A percentile compares a stretch with the other conserved stretches of the same genome.
Conservation (phyloP, 73 alveolate genomes). For the Durusdinium trenchii region DNA sequence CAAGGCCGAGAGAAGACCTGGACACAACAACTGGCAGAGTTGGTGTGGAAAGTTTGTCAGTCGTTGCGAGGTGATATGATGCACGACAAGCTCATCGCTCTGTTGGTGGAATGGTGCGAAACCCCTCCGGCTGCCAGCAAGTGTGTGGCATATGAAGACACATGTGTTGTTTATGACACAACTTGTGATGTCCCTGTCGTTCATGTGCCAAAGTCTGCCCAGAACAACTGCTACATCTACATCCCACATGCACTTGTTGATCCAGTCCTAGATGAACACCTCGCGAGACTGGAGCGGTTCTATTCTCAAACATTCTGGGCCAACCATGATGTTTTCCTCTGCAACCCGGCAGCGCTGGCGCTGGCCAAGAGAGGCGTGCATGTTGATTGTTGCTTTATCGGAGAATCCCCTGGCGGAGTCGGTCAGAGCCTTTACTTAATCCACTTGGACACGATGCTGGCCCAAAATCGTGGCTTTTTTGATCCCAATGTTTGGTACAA, state of each 20-base stretch:
- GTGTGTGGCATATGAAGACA: background rate
- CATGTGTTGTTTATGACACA: background rate
- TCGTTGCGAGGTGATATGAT: background rate
- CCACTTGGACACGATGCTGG: background rate
- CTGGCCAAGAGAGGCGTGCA: slow-evolving; percentile 30
- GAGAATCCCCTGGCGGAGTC: slow-evolving; percentile 53
- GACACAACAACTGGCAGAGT: background rate
- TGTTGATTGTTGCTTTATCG: slow-evolving; percentile 57
- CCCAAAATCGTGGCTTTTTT: background rate
- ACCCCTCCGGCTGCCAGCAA: background rate
- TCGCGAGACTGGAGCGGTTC: background rate
- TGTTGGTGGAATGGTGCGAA: slow-evolving; percentile 25
- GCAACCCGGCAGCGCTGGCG: slow-evolving; percentile 48
- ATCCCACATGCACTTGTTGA: slow-evolving; percentile 47
- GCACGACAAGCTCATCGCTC: background rate
- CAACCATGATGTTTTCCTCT: background rate
- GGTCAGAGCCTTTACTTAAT: slow-evolving; percentile 41
- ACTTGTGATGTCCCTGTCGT: background rate
- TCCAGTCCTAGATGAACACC: background rate
- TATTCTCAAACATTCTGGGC: slow-evolving; percentile 24
- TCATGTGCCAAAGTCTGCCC: background rate
- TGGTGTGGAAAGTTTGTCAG: background rate
- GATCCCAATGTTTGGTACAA: slow-evolving; percentile 37
- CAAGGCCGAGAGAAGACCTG: no score
- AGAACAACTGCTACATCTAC: background rate